phyloP scores from a whole-genome alignment of 2,329 filamentous ascomycete genomes.

The Monosporascus sp. region DNA sequence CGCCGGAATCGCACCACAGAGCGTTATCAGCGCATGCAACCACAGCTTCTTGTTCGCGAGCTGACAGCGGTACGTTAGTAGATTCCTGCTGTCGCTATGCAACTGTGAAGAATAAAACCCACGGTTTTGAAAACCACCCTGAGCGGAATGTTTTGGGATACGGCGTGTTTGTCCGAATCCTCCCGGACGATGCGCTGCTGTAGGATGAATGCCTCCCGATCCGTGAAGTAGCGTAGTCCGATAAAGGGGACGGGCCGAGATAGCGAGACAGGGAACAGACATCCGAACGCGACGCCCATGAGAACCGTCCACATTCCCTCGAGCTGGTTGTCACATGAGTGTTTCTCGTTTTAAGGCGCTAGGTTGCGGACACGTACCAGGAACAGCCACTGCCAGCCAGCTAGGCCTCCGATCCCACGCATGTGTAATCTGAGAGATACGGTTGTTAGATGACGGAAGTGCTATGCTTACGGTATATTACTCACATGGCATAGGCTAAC shows the following conservation, averaged over 20 bases:
- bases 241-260: background rate
- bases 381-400: slow-evolving; percentile 43
- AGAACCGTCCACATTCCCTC: slow-evolving; percentile 27
- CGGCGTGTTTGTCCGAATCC: background rate
- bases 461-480: slow-evolving; percentile 13
- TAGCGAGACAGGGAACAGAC: background rate
- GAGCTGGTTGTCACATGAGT: slow-evolving; percentile 12
- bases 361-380: slow-evolving; percentile 2
- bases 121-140: background rate
- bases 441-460: background rate
- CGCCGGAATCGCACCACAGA: background rate
- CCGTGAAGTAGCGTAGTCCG: background rate
- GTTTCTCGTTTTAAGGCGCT: background rate
- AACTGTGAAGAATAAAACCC: background rate
- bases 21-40: background rate
- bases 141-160: background rate
- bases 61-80: background rate
- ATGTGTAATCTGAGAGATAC: slow-evolving; percentile 20
- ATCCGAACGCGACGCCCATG: slow-evolving; percentile 23
- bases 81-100: background rate
- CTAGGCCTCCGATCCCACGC: slow-evolving; percentile 29
- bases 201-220: background rate
- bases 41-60: background rate
- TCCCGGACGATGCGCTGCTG: background rate
- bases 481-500: slow-evolving; percentile 24